Evolutionary conservation across 106 monocot species (phyloP).

Genomic region (Platanthera guangdongensis): DNA sequence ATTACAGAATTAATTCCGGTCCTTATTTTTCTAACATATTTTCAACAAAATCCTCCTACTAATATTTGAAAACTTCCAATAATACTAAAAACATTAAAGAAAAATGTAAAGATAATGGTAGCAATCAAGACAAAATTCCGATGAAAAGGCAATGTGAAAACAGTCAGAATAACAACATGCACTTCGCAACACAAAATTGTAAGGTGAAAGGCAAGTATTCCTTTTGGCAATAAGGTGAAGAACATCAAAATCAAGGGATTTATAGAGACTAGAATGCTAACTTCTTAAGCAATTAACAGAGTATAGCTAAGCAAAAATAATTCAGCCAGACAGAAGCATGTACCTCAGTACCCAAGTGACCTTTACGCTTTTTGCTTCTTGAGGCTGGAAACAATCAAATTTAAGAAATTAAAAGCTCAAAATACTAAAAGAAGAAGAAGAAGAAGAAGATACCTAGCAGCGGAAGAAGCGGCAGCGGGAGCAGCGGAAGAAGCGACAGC

Average conservation of each 20-base stretch:
- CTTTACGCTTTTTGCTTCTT: slow-evolving; percentile 64
- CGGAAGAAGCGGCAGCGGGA: too few relatives aligned
- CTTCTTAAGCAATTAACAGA: background rate
- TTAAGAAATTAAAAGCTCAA: background rate
- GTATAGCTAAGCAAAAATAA: background rate
- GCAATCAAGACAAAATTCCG: background rate
- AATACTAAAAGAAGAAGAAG: background rate
- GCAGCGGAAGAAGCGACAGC: too few relatives aligned
- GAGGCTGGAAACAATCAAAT: slow-evolving; percentile 16
- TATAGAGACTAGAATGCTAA: background rate
- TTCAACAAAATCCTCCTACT: too few relatives aligned
- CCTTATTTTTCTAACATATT: too few relatives aligned
- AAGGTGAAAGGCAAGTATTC: background rate
- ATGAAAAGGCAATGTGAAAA: background rate
- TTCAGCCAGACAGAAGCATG: background rate
- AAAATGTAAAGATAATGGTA: background rate
- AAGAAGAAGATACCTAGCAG: too few relatives aligned
- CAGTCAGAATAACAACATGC: background rate
- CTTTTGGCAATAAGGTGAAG: background rate
- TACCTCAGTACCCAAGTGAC: slow-evolving; percentile 52
- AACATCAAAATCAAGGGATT: background rate
- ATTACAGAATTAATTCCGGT: too few relatives aligned
- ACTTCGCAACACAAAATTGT: background rate
- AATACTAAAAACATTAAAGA: too few relatives aligned
- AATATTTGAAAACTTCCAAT: too few relatives aligned